These are phyloP conservation scores for Sabuloglossum arenarium DNA, from an alignment of 495 filamentous ascomycete genomes.

Conservation along the genomic window DNA sequence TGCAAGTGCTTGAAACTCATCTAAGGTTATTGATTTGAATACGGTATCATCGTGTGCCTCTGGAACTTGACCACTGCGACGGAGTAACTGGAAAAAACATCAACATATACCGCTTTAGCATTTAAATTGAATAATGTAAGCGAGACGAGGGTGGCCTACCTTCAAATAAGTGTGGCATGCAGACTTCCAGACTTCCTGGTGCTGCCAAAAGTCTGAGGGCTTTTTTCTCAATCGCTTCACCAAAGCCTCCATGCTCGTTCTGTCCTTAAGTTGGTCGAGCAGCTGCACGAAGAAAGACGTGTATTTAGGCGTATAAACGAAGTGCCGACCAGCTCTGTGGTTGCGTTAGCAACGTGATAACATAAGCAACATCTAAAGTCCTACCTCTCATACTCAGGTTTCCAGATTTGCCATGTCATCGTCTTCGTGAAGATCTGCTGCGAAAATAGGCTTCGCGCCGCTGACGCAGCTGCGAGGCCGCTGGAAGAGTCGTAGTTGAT, in stretches of 20 bases:
- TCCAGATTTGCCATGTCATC: slow-evolving; percentile 89
- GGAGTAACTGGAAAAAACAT: slow-evolving; percentile 32
- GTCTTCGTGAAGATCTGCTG: slow-evolving; percentile 90
- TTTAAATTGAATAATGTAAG: background rate
- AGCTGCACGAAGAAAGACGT: slow-evolving; percentile 59
- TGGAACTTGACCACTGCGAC: slow-evolving; percentile 40
- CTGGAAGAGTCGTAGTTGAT: slow-evolving; percentile 42
- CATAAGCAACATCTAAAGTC: background rate
- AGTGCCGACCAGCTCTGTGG: slow-evolving; percentile 52
- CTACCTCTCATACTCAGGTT: slow-evolving; percentile 65
- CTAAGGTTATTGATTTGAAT: slow-evolving; percentile 57
- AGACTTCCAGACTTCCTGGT: slow-evolving; percentile 66
- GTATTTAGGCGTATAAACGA: slow-evolving; percentile 84
- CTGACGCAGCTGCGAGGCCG: slow-evolving; percentile 27
- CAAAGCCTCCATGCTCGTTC: slow-evolving; percentile 56
- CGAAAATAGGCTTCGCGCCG: slow-evolving; percentile 53
- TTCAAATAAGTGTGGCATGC: slow-evolving; percentile 52
- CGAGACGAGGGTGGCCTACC: slow-evolving; percentile 12
- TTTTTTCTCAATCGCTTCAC: slow-evolving; percentile 67
- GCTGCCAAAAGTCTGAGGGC: slow-evolving; percentile 65
- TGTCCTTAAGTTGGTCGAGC: slow-evolving; percentile 56
- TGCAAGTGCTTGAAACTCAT: slow-evolving; percentile 50
- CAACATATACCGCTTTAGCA: background rate
- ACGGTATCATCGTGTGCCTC: slow-evolving; percentile 51
- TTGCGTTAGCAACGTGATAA: background rate